Evolutionary conservation across 1,284 basidiomycete genomes (phyloP), one percentile per base, ranked within the genome.

Genomic region (Cutaneotrichosporon daszewskae): DNA sequence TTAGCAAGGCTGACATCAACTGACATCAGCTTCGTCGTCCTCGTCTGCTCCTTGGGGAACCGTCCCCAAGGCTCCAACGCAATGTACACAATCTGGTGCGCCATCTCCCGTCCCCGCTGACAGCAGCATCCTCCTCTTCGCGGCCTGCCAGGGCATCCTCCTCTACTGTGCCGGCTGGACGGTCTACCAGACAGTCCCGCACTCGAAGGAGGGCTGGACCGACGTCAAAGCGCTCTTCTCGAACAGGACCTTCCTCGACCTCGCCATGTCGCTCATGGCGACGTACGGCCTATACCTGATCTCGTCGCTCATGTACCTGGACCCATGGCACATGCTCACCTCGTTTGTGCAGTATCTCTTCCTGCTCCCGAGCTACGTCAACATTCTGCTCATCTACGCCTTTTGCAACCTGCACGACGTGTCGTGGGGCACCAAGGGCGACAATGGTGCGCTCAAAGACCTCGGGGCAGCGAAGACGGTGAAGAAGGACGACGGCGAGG

Each of bases 241-340:
- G 53, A 87, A 85, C 59, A 72, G 74, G 47, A 81, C 84, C 1
- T 81, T 92, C 69, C 80, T 84, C 44, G 82, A 89, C 57, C 85
- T 92, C 40, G 82, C 69, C 18, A 40, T 66, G 49, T 67, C 59
- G 12, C 42, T 63, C 11, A 41, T 64, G 51, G 86, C 87, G 26
- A 94, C 89, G 2, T 92, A 91, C 65, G 87, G 88, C 27, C 79
- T 92, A 39, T 92, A 92, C 76, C 78, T 94, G 65, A 68, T 92
- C 65, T 79, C 82, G 43, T 90, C 86, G 4, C 76, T 91, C 66
- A 80, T 92, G 72, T 85, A 90, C 71, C 73, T 87, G 34, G 89
- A 92, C 61, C 88, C 88, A 0, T 92, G 87, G 86, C 89, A 92
- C 75, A 88, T 92, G 85, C 78, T 92, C 73, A 90, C 87, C 17